Conservation (phyloP, 768 basidiomycete species). For the Amanita brunnescens region DNA sequence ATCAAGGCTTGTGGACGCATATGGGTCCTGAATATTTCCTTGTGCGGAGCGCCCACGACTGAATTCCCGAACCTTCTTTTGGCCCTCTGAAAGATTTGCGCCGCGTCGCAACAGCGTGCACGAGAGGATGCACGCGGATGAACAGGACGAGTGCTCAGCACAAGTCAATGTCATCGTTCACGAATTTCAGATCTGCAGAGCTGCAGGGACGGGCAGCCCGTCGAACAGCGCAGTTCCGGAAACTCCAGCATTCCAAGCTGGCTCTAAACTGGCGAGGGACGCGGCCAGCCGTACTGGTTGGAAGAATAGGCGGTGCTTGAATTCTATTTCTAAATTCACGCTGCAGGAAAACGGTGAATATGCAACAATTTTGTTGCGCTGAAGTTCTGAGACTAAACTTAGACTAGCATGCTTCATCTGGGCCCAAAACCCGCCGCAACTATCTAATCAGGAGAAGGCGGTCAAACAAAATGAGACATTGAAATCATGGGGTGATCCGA, state of each 20-base stretch:
- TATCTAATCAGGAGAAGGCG: background rate
- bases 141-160: background rate
- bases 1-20: constrained; percentile 1
- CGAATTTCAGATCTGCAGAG: background rate
- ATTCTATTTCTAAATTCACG: background rate
- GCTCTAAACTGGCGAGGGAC: background rate
- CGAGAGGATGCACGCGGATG: background rate
- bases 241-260: background rate
- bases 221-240: background rate
- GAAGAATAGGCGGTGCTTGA: background rate
- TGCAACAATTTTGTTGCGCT: background rate
- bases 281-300: background rate
- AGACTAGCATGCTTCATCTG: constrained; percentile 6
- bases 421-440: background rate
- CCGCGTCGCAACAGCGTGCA: background rate
- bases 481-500: constrained; percentile 32
- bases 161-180: constrained; percentile 3
- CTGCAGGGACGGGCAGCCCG: background rate
- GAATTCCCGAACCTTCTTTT: background rate
- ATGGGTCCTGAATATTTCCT: background rate
- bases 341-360: background rate
- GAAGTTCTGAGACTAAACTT: background rate
- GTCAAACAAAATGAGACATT: background rate
- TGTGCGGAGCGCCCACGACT: background rate
- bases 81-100: background rate